Evolutionary conservation across 345 rosid species (phyloP).

Genomic region (Bruguiera gymnorhiza): DNA sequence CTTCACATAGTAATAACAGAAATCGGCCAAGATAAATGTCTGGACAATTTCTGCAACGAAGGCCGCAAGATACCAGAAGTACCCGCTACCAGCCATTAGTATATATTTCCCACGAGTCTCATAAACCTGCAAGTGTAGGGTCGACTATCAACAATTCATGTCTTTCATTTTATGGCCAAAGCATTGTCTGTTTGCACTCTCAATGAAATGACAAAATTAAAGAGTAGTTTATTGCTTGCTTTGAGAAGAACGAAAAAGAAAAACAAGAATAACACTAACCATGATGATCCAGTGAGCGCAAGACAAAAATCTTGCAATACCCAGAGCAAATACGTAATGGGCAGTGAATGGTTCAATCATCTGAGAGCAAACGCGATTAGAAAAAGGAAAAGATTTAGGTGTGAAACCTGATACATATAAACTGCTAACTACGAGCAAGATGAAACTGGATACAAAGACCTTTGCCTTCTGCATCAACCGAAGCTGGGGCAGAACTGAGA

Average conservation of each 20-base stretch:
- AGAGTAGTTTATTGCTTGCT: too few species aligned
- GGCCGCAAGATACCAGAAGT: conserved; percentile 63
- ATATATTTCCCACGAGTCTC: conserved; percentile 52
- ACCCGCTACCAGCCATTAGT: conserved; percentile 46
- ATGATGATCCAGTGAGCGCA: conserved; percentile 80
- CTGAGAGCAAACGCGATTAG: conserved; percentile 30
- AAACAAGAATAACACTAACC: conserved; percentile 25
- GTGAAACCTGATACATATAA: not conserved
- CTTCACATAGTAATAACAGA: conserved; percentile 78
- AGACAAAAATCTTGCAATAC: conserved; percentile 65
- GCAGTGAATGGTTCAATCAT: conserved; percentile 83
- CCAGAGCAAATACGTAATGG: conserved; percentile 83
- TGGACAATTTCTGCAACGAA: conserved; percentile 65
- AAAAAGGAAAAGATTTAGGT: not conserved
- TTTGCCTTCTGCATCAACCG: conserved; percentile 82
- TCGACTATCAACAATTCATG: not conserved
- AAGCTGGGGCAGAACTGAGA: conserved; percentile 86
- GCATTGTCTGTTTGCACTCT: too few species aligned
- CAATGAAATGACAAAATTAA: too few species aligned
- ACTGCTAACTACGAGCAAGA: not conserved
- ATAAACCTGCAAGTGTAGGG: conserved; percentile 35
- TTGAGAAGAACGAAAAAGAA: too few species aligned
- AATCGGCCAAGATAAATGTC: conserved; percentile 81
- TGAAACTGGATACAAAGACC: conserved; percentile 29
- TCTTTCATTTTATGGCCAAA: too few species aligned